Evolutionary conservation across 495 filamentous ascomycete species (phyloP).

Genomic region (Talaromyces stipitatus): DNA sequence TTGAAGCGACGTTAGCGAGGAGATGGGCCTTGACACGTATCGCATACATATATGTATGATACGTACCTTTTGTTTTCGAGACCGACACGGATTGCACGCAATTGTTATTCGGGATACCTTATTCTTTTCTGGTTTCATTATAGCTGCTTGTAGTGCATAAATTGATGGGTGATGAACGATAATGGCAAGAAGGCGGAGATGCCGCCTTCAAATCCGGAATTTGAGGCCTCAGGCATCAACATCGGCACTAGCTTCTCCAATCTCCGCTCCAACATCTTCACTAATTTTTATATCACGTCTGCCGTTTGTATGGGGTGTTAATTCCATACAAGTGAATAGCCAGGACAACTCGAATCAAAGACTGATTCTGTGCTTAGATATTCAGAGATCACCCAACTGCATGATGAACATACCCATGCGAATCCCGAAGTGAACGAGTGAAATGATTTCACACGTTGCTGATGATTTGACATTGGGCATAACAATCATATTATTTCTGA

Average conservation of each 20-base stretch:
- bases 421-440: not conserved
- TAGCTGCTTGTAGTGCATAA: too few species aligned
- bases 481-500: not conserved
- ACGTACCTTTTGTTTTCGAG: constrained; percentile 32
- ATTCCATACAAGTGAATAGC: not conserved
- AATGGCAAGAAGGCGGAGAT: not conserved
- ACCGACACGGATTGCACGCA: constrained; percentile 30
- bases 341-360: not conserved
- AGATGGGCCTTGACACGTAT: not conserved
- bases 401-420: not conserved
- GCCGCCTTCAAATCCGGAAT: not conserved
- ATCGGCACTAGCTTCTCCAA: not conserved
- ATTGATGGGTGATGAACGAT: too few species aligned
- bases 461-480: not conserved
- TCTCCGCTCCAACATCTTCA: not conserved
- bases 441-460: not conserved
- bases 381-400: not conserved
- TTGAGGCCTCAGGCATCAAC: not conserved
- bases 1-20: not conserved
- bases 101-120: constrained; percentile 24
- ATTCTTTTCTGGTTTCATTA: constrained; percentile 9
- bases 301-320: not conserved
- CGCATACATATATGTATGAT: not conserved
- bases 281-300: not conserved
- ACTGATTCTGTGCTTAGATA: not conserved